Percentiles rank a stretch among this genome's conserved stretches.
Evolutionary conservation across 2,329 filamentous ascomycete species (phyloP).

Genomic region (Corynespora cassiicola): DNA sequence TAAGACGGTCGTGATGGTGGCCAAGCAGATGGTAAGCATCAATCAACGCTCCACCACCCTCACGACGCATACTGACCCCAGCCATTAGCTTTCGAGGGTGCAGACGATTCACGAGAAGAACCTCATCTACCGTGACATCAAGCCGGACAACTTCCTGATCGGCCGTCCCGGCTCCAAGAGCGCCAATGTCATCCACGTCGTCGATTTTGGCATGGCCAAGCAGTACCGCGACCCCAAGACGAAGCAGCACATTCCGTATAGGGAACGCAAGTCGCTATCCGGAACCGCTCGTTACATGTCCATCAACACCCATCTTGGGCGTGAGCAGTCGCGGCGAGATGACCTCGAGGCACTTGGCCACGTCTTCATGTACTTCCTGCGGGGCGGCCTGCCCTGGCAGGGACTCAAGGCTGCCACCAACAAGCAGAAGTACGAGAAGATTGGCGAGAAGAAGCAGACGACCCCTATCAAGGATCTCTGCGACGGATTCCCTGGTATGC

Average conservation of each 20-base stretch:
- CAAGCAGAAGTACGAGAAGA: slow-evolving; percentile 99
- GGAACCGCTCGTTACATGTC: slow-evolving; percentile 99
- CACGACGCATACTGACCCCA: background rate
- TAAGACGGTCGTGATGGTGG: slow-evolving; percentile 99
- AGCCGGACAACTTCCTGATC: slow-evolving; percentile 98
- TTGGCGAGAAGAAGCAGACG: slow-evolving; percentile 99
- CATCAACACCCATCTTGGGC: slow-evolving; percentile 97
- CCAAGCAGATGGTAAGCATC: slow-evolving; percentile 90
- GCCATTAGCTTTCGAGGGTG: slow-evolving; percentile 76
- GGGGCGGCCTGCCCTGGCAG: slow-evolving; percentile 72
- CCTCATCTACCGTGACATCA: slow-evolving; percentile 98
- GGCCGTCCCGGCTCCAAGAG: slow-evolving; percentile 89
- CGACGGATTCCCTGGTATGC: slow-evolving; percentile 82
- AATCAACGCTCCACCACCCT: background rate
- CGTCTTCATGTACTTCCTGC: slow-evolving; percentile 74
- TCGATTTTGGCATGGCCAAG: slow-evolving; percentile 99
- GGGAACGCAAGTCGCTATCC: slow-evolving; percentile 94
- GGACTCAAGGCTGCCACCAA: slow-evolving; percentile 73
- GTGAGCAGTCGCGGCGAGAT: slow-evolving; percentile 94
- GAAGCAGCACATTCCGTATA: slow-evolving; percentile 97
- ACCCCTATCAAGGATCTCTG: slow-evolving; percentile 96
- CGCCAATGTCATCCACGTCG: slow-evolving; percentile 97
- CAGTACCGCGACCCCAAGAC: slow-evolving; percentile 99
- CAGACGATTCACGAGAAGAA: slow-evolving; percentile 98
- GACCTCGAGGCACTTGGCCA: slow-evolving; percentile 86